These are phyloP conservation scores for Fistulina hepatica DNA, from an alignment of 1,284 basidiomycete species.

Conservation along the genomic window DNA sequence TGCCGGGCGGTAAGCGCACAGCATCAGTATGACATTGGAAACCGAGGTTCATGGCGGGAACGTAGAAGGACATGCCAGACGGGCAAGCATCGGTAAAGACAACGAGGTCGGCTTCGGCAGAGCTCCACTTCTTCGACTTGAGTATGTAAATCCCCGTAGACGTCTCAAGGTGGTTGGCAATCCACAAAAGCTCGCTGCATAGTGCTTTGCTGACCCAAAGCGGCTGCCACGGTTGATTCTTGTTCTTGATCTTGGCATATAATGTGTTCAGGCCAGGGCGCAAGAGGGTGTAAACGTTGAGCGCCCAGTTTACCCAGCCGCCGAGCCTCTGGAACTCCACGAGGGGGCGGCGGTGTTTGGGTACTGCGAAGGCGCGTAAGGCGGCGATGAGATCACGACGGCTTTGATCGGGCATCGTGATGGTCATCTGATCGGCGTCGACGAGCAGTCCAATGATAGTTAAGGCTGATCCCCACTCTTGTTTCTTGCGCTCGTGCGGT, in stretches of 20 bases:
- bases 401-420: slow-evolving; percentile 13
- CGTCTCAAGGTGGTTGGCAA: slow-evolving; percentile 19
- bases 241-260: slow-evolving; percentile 7
- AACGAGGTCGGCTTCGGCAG: slow-evolving; percentile 8
- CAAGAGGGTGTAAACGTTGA: slow-evolving; percentile 23
- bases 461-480: slow-evolving; percentile 17
- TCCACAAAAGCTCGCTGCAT: slow-evolving; percentile 5
- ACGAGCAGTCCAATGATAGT: slow-evolving; percentile 25
- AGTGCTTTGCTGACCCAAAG: slow-evolving; percentile 3
- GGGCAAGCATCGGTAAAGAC: slow-evolving; percentile 17
- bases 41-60: slow-evolving; percentile 1
- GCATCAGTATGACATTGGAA: no score
- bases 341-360: slow-evolving; percentile 11
- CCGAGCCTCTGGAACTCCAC: slow-evolving; percentile 22
- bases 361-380: slow-evolving; percentile 10
- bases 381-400: slow-evolving; percentile 9
- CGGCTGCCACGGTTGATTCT: not conserved
- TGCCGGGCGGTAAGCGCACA: slow-evolving; percentile 2
- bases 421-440: slow-evolving; percentile 18
- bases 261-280: slow-evolving; percentile 18
- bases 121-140: slow-evolving; percentile 10
- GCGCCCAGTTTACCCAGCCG: slow-evolving; percentile 23
- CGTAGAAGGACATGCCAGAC: slow-evolving; percentile 11
- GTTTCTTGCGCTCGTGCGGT: slow-evolving; percentile 25
- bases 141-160: slow-evolving; percentile 16